Conservation (phyloP, 495 filamentous ascomycete genomes). For the Pseudevernia furfuracea region DNA sequence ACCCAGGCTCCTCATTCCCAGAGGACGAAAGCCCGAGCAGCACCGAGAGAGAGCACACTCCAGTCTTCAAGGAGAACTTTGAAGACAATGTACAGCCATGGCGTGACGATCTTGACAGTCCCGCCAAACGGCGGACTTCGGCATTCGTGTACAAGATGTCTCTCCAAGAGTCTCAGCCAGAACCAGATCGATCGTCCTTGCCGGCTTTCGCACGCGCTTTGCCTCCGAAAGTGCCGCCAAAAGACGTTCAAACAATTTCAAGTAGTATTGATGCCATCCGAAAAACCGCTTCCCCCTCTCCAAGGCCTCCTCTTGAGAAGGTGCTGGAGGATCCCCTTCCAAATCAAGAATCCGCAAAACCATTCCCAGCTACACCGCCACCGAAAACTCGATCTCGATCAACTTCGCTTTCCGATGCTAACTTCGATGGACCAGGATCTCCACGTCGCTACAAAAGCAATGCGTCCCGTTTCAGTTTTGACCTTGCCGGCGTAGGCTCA, state of each 20-base stretch:
- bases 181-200: slow-evolving; percentile 34
- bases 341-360: slow-evolving; percentile 33
- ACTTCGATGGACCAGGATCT: slow-evolving; percentile 36
- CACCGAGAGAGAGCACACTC: slow-evolving; percentile 45
- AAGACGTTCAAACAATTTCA: slow-evolving; percentile 6
- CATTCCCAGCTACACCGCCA: slow-evolving; percentile 33
- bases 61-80: slow-evolving; percentile 62
- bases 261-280: slow-evolving; percentile 11
- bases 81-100: slow-evolving; percentile 49
- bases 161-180: slow-evolving; percentile 33
- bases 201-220: slow-evolving; percentile 47
- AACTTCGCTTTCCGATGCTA: slow-evolving; percentile 41
- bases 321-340: slow-evolving; percentile 32
- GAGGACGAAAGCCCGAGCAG: slow-evolving; percentile 22
- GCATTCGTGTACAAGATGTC: slow-evolving; percentile 36
- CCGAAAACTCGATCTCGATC: slow-evolving; percentile 38
- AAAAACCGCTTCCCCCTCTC: slow-evolving; percentile 12
- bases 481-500: slow-evolving; percentile 70
- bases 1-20: slow-evolving; percentile 9
- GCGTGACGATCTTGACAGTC: slow-evolving; percentile 38
- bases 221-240: slow-evolving; percentile 30
- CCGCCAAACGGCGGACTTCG: slow-evolving; percentile 40
- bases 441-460: slow-evolving; percentile 79
- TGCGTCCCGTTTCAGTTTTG: slow-evolving; percentile 85
- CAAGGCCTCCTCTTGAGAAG: slow-evolving; percentile 31